phyloP scores from a whole-genome alignment of 495 filamentous ascomycete genomes.

The Aspergillus biplanus region DNA sequence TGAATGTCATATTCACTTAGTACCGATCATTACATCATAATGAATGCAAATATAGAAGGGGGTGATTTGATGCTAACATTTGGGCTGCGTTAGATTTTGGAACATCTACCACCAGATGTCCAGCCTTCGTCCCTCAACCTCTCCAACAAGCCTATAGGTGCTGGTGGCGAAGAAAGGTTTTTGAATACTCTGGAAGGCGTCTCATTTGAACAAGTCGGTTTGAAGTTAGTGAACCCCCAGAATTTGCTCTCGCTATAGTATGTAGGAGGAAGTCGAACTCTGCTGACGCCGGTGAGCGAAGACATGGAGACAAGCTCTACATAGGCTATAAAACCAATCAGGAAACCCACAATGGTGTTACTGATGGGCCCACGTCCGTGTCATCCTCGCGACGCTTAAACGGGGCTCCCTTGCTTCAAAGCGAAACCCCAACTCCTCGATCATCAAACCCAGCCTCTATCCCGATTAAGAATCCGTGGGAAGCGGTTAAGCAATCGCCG shows the following conservation, averaged over 20 bases:
- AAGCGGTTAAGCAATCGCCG: conserved; percentile 81
- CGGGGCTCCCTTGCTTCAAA: conserved; percentile 72
- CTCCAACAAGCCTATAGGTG: conserved; percentile 77
- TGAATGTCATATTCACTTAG: neutral
- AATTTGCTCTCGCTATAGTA: neutral
- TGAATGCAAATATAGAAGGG: neutral
- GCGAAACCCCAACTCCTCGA: conserved; percentile 66
- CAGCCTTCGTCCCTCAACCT: conserved; percentile 76
- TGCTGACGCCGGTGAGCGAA: conserved; percentile 36
- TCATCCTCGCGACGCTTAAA: conserved; percentile 63
- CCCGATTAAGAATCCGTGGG: conserved; percentile 89
- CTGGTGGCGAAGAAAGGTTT: conserved; percentile 71
- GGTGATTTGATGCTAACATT: conserved; percentile 8
- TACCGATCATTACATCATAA: neutral
- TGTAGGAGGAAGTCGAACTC: conserved; percentile 7
- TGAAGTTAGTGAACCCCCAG: conserved; percentile 57
- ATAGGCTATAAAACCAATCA: conserved; percentile 70
- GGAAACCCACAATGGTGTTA: conserved; percentile 52
- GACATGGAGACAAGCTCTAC: conserved; percentile 90
- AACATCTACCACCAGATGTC: conserved; percentile 68
- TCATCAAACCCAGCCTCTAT: conserved; percentile 57
- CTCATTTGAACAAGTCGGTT: conserved; percentile 68
- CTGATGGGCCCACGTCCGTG: conserved; percentile 30
- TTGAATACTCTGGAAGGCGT: conserved; percentile 68
- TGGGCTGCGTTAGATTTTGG: conserved; percentile 52